Base-by-base conservation (phyloP, 2,329 filamentous ascomycete genomes). In the Karstenula rhodostoma region DNA sequence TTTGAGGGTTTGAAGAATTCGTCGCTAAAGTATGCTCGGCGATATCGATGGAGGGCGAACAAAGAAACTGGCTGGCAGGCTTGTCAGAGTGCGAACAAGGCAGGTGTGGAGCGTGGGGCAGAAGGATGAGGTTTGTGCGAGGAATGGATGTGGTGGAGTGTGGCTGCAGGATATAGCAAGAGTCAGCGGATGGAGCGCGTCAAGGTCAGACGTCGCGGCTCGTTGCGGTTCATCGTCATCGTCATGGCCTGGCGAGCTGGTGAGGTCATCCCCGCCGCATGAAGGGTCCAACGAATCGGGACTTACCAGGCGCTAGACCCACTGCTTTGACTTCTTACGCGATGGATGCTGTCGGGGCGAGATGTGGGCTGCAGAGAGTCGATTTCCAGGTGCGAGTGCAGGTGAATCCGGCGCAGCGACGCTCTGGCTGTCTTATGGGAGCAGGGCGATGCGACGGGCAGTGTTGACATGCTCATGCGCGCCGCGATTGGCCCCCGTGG, bases 221-320 rank as follows among this genome's bases (percentile, higher is more conserved):
- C 60, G 44, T 46, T 29, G 37, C 50, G 32, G 33, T 23, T 46
- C 59, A 62, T 65, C 66, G 65, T 69, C 67, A 70, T 68, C 25
- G 12, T 32, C 29, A 10, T 10, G n/a, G 65, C 46, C 52, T 52
- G 37, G 33, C 22, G 17, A 46, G 42, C n/a, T 46, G 12, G n/a
- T 8, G 27, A 67, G 65, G 67, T 70, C 66, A 69, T 56, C n/a
- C 40, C 17, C 37, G 19, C n/a, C 64, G 54, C 25, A 53, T n/a
- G 25, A 52, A 25, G 40, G 27, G 47, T 33, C 40, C 48, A 50
- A 37, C 43, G 48, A 62, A 37, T 61, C 60, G 62, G 62, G 63
- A 51, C 56, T 62, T 55, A 66, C 61, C 58, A 62, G 58, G 48
- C 43, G 56, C 53, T 46, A 46, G 44, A 22, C 13, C 27, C 52